Evolutionary conservation across 2,329 filamentous ascomycete species (phyloP).

Genomic region (Botryosphaeria dothidea): DNA sequence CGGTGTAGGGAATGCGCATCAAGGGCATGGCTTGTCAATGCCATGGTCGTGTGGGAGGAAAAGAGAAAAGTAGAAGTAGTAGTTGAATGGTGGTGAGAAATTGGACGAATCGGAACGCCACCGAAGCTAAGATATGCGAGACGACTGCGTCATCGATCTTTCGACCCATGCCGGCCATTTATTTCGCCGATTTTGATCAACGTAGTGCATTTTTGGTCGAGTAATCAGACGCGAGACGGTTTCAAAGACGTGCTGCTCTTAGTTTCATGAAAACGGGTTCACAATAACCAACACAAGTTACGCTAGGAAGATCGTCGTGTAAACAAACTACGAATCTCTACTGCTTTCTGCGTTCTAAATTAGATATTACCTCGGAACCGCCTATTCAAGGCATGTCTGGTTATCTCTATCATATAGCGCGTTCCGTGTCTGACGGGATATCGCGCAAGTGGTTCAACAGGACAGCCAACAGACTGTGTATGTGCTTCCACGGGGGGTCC

Average conservation of each 20-base stretch:
- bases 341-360: neutral
- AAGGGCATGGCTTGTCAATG: constrained; percentile 55
- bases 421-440: neutral
- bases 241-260: too few relatives aligned
- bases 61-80: neutral
- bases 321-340: neutral
- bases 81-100: neutral
- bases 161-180: neutral
- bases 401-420: neutral
- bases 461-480: neutral
- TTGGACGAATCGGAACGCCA: neutral
- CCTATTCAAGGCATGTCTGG: neutral
- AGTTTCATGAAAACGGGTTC: too few relatives aligned
- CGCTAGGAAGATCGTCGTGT: neutral
- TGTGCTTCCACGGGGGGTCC: neutral
- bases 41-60: neutral
- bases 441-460: neutral
- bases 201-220: too few relatives aligned
- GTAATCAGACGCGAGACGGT: neutral
- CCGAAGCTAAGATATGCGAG: neutral
- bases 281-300: neutral
- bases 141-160: constrained; percentile 15
- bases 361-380: neutral
- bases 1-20: constrained; percentile 89
- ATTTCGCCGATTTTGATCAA: neutral